Base-by-base conservation (phyloP, 2,329 filamentous ascomycete genomes). In the Immersiporthe knoxdaviesiana region DNA sequence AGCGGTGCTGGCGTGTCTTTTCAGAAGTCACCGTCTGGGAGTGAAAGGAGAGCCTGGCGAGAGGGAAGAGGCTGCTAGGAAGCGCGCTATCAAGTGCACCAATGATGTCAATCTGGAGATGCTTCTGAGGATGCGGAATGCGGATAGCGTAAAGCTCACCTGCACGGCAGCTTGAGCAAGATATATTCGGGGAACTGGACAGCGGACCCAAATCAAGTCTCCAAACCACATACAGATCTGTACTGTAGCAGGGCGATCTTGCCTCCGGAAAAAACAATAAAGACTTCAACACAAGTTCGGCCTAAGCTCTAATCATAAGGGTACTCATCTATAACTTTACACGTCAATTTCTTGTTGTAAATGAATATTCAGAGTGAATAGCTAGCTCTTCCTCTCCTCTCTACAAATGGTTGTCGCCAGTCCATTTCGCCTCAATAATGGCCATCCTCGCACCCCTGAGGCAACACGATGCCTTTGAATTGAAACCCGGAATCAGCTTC, bases 101-200 rank as follows among this genome's bases (percentile, higher is more conserved):
- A 71, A 75, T 27, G 70, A 76, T 41, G 68, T 74, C 7, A 70
- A 75, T 44, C 4, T 72, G 50, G 70, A 74, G 24, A 72, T 74
- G 56, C 35, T 76, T 16, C 32, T 75, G 1, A 72, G 72, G 47
- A 68, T 74, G 66, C 66, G 62, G 32, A 60, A 75, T 66, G 70
- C 74, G 3, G 71, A 75, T 54, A 35, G 64, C 11, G 68, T 75
- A 1, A 70, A 39, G n/a, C 39, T 74, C 21, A 35, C 70, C 3
- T 74, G 70, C 27, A 58, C 30, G 8, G 54, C 7, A 6, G 27
- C 27, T 21, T 58, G 30, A 58, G 7, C 27, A 56, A 32, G 11
- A 18, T 56, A 35, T 54, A 54, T 30, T 10, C 12, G 30, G 52
- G n/a, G 4, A 14, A n/a, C n/a, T 30, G 52, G 27, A 54, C n/a